phyloP scores from a whole-genome alignment of 805 yeast genomes.

The Clavispora fructus region DNA sequence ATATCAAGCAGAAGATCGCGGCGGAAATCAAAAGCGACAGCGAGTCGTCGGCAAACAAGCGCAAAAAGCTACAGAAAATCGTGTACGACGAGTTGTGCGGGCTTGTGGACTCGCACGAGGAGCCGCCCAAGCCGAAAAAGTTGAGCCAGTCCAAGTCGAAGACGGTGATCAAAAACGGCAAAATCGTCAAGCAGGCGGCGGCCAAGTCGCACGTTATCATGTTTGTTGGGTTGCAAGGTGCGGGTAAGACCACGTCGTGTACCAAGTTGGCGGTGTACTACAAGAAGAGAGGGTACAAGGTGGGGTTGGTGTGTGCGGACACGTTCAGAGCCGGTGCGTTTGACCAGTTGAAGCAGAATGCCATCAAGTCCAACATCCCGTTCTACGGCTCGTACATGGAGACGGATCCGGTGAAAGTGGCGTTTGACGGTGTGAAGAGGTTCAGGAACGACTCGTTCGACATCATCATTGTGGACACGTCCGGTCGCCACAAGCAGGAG shows the following conservation, averaged over 20 bases:
- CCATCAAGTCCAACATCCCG: constrained; percentile 91
- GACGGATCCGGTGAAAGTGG: constrained; percentile 91
- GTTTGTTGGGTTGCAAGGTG: constrained; percentile 98
- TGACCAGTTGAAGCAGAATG: constrained; percentile 96
- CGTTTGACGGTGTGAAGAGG: constrained; percentile 85
- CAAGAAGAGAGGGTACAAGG: constrained; percentile 88
- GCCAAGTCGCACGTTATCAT: constrained; percentile 60
- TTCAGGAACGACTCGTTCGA: constrained; percentile 90
- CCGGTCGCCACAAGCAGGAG: constrained; percentile 97
- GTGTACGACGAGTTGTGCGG: constrained; percentile 89
- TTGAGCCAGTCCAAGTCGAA: constrained; percentile 35
- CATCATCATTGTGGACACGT: constrained; percentile 91
- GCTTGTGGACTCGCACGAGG: constrained; percentile 68
- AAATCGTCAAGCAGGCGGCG: constrained; percentile 16
- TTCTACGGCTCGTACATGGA: constrained; percentile 93
- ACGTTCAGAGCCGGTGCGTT: constrained; percentile 99
- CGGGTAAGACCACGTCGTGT: constrained; percentile 97
- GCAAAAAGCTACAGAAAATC: constrained; percentile 82
- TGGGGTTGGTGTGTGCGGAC: constrained; percentile 97
- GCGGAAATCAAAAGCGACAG: constrained; percentile 44
- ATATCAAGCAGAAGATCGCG: constrained; percentile 46
- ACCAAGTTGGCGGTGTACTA: constrained; percentile 94
- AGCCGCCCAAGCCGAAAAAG: constrained; percentile 78
- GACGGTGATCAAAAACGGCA: constrained; percentile 21
- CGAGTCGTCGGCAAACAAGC: constrained; percentile 55